A percentile compares a stretch with the other conserved stretches of the same genome.
Conservation (phyloP, 768 basidiomycete species). For the Paxillus involutus region DNA sequence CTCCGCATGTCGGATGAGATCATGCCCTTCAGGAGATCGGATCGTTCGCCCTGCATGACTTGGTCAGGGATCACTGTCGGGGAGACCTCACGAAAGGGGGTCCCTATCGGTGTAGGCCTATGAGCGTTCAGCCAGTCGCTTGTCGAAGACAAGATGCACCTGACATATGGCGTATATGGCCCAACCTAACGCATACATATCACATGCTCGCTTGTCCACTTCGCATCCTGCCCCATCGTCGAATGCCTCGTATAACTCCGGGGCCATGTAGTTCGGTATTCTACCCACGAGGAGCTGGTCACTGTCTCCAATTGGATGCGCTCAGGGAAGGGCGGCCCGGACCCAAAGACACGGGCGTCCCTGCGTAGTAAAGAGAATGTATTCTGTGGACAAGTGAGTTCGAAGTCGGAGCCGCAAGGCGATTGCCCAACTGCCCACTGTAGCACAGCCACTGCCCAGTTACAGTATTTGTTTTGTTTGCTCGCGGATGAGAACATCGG, state of each 20-base stretch:
- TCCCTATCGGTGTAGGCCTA: conserved; percentile 18
- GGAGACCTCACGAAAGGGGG: too few relatives aligned
- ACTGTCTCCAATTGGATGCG: conserved; percentile 11
- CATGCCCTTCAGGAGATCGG: conserved; percentile 10
- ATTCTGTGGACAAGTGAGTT: conserved; percentile 30
- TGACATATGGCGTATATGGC: conserved; percentile 38
- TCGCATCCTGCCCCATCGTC: conserved; percentile 1
- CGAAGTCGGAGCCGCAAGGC: too few relatives aligned
- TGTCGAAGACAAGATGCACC: background rate
- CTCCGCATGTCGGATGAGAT: conserved; percentile 20
- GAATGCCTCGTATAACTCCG: conserved; percentile 17
- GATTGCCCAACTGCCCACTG: too few relatives aligned
- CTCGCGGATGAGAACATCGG: too few relatives aligned
- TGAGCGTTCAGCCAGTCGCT: background rate
- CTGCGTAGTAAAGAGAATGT: conserved; percentile 44
- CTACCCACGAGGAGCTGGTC: conserved; percentile 10
- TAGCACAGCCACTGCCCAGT: too few relatives aligned
- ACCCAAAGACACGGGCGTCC: conserved; percentile 42
- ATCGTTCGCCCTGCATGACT: conserved; percentile 3
- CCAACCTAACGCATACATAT: conserved; percentile 43
- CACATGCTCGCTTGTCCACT: conserved; percentile 30
- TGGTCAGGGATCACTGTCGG: background rate
- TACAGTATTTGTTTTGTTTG: too few relatives aligned
- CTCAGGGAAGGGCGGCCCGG: conserved; percentile 13
- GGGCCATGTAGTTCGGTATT: conserved; percentile 24